Evolutionary conservation across 2,329 filamentous ascomycete genomes (phyloP), one percentile per base, ranked within the genome.

Genomic region (Albifimbria verrucaria): DNA sequence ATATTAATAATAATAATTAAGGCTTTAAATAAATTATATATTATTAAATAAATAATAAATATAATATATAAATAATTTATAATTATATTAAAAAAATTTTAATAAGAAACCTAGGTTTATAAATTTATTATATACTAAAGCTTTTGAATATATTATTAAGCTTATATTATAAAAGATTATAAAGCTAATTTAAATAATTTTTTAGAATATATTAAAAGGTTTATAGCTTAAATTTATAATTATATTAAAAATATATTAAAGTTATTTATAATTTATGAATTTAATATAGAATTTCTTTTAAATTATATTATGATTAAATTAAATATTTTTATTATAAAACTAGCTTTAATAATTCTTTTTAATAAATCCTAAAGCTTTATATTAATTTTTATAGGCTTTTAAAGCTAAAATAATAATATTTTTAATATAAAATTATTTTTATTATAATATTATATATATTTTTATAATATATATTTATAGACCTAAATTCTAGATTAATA

Each of bases 261-360:
- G n/a, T n/a, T n/a, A n/a, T n/a, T n/a, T n/a, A n/a, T n/a, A n/a
- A n/a, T n/a, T n/a, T n/a, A n/a, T n/a, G n/a, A n/a, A n/a, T n/a
- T n/a, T n/a, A n/a, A n/a, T n/a, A n/a, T n/a, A n/a, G n/a, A n/a
- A n/a, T n/a, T n/a, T n/a, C n/a, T n/a, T n/a, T 28, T 46, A 51
- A 15, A 51, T n/a, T 22, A 45, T 47, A 23, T 47, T 47, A 51
- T 23, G 47, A 7, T 18, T 48, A 7, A 7, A 42, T 48, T 21
- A 10, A 10, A 36, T 36, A 26, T 28, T 32, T n/a, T n/a, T n/a
- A n/a, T n/a, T n/a, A n/a, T n/a, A n/a, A n/a, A n/a, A n/a, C n/a
- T n/a, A n/a, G n/a, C 43, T 18, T 49, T 10, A 39, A 26, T 43
- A 46, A 42, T 52, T 52, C 49, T 55, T 36, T 24, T 48, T 44